Base-by-base conservation (phyloP, 2,329 filamentous ascomycete species). In the Echinosphaeria canescens region DNA sequence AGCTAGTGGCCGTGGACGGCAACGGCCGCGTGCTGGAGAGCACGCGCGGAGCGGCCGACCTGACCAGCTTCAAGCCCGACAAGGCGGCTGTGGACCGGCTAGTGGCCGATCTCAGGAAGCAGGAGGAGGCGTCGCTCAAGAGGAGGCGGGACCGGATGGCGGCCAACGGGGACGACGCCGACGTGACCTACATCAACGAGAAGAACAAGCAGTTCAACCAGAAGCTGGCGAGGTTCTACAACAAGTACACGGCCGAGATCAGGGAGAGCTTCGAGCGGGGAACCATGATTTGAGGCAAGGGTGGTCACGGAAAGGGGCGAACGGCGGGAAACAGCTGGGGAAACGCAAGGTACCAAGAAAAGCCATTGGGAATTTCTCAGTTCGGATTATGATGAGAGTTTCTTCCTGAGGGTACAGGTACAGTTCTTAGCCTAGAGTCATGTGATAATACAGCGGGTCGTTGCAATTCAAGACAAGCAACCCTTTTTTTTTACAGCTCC, bases 131-230 rank as follows among this genome's bases (percentile, higher is more conserved):
- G 27, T 62, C 82, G 27, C 44, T 91, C 42, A 90, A 84, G 62
- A 90, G 90, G 57, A 63, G 82, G 40, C 72, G 67, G 46, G 80
- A 90, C 36, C 63, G 82, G 28, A 70, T 76, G 46, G 66, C 68
- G 10, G 66, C 72, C 45, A 75, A 73, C 34, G 81, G 84, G 31
- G 82, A 91, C 34, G 78, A 84, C 25, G 75, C 70, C 15, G 88
- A 98, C 49, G 78, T 95, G 40, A 95, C 85, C 6, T 95, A 92
- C 52, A 98, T 98, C 65, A 98, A 98, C 54, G 82, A 93, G 54
- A 93, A 98, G 74, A 98, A 98, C 62, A 95, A 95, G 62, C 82
- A 93, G 61, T 98, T 98, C 59, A 98, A 98, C 68, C 73, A 91
- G 56, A 95, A 98, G 56, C 58, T 98, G 49, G 62, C 75, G 28